Evolutionary conservation across 257 asterid genomes (phyloP).

Genomic region (Parsonsia alboflavescens): DNA sequence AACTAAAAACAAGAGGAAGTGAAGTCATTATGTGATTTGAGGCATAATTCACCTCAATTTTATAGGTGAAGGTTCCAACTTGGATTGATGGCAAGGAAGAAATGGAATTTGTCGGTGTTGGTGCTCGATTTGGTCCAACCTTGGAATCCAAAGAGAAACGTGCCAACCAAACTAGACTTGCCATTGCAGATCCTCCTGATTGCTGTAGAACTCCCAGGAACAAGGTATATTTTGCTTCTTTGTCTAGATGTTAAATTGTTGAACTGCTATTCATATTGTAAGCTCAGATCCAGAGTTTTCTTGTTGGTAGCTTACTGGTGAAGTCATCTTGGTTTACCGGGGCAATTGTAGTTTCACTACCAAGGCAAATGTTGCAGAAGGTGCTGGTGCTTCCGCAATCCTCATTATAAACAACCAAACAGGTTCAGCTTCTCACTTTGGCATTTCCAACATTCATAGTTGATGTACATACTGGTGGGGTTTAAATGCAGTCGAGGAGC

Average conservation of each 20-base stretch:
- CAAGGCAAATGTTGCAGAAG: slow-evolving; percentile 80
- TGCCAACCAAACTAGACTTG: slow-evolving; percentile 69
- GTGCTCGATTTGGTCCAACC: slow-evolving; percentile 91
- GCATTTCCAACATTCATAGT: not conserved
- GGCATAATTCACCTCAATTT: slow-evolving; percentile 16
- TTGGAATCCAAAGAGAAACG: slow-evolving; percentile 96
- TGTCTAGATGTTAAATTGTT: slow-evolving; percentile 1
- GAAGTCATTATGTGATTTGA: slow-evolving; percentile 12
- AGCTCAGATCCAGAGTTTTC: slow-evolving; percentile 7
- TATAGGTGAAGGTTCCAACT: slow-evolving; percentile 82
- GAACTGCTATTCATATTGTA: slow-evolving; percentile 12
- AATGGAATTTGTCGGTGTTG: slow-evolving; percentile 87
- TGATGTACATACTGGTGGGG: not conserved
- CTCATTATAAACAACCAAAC: slow-evolving; percentile 72
- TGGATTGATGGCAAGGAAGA: slow-evolving; percentile 75
- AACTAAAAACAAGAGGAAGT: not conserved
- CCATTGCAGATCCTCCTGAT: slow-evolving; percentile 92
- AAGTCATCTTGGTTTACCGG: slow-evolving; percentile 81
- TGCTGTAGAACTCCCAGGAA: slow-evolving; percentile 71
- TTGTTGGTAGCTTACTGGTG: slow-evolving; percentile 61
- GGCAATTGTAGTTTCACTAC: slow-evolving; percentile 85
- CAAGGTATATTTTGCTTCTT: slow-evolving; percentile 45
- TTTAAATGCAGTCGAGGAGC: not conserved
- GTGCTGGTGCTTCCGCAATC: slow-evolving; percentile 85
- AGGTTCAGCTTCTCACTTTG: slow-evolving; percentile 38